Evolutionary conservation across 495 filamentous ascomycete species (phyloP), one percentile per base, ranked within the genome.

Genomic region (Elasticomyces elasticus): DNA sequence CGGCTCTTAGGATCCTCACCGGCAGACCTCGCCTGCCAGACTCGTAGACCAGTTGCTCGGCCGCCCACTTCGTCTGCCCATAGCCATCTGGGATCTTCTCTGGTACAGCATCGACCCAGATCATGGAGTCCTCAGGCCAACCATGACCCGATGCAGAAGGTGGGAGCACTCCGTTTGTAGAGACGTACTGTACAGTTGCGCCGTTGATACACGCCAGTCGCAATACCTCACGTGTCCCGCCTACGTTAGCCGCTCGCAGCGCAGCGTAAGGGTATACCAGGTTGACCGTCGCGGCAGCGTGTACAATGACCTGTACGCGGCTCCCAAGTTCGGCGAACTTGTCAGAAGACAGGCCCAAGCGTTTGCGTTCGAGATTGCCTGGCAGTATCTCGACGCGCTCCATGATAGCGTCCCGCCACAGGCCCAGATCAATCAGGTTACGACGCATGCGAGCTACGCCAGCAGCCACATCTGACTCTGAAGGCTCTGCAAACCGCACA

Each of bases 31-130:
- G 72, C 42, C 69, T 73, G 15, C 91, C 89, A 28, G 91, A 90
- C 63, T 85, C 87, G 22, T 85, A 76, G 41, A 90, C 79, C 12
- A 98, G 74, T 61, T 89, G 84, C 67, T 96, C 90, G 10, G 78
- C 70, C 20, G 79, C 82, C 84, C 85, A 88, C 72, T 97, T 97
- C 45, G 76, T 81, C 70, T 96, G 91, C 7, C 89, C 92, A 62
- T 97, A 97, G 7, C 91, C 92, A 62, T 84, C 81, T 1, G 74
- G 62, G 25, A 85, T 59, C 62, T 79, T 82, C 22, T 71, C 70
- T 0, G 79, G 76, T 9, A 84, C 81, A 33, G 79, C 74, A 12
- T 77, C 72, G 0, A 82, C 71, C n/a, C 66, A 66, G 12, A 84
- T 66, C 67, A 77, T 77, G 22, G 76, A 69, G 52, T 73, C 73